Conservation (phyloP, 495 filamentous ascomycete genomes). For the Penicillium waksmanii region DNA sequence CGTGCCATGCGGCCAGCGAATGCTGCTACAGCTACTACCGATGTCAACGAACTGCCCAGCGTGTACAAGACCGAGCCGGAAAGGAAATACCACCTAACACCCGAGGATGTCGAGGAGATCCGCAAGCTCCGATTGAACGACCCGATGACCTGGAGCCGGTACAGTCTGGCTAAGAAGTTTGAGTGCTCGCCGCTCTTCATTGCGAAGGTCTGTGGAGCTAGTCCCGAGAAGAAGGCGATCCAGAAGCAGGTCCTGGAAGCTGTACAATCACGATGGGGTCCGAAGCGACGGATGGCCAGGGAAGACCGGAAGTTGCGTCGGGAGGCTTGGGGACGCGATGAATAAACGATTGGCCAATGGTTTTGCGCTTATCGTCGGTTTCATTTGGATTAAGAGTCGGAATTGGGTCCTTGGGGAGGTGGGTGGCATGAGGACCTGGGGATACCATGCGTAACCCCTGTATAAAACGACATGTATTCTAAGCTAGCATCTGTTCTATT, state of each 20-base stretch:
- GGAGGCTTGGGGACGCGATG: constrained; percentile 57
- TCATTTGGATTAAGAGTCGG: background rate
- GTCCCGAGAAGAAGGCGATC: constrained; percentile 50
- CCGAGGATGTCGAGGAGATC: constrained; percentile 78
- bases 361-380: background rate
- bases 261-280: constrained; percentile 73
- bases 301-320: constrained; percentile 73
- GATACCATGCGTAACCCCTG: constrained; percentile 2
- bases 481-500: constrained; percentile 24
- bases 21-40: constrained; percentile 17
- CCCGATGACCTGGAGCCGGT: constrained; percentile 72
- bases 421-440: constrained; percentile 1
- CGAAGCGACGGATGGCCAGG: constrained; percentile 67
- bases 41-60: constrained; percentile 53
- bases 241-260: constrained; percentile 61
- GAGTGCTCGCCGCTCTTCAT: constrained; percentile 79
- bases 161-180: constrained; percentile 70
- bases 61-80: constrained; percentile 54
- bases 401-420: constrained; percentile 1
- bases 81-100: constrained; percentile 77
- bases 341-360: constrained; percentile 26
- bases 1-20: constrained; percentile 53
- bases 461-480: constrained; percentile 31
- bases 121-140: constrained; percentile 66
- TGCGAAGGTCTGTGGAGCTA: constrained; percentile 53